Evolutionary conservation across 805 yeast genomes (phyloP).

Genomic region (Wickerhamiella alocasiicola): DNA sequence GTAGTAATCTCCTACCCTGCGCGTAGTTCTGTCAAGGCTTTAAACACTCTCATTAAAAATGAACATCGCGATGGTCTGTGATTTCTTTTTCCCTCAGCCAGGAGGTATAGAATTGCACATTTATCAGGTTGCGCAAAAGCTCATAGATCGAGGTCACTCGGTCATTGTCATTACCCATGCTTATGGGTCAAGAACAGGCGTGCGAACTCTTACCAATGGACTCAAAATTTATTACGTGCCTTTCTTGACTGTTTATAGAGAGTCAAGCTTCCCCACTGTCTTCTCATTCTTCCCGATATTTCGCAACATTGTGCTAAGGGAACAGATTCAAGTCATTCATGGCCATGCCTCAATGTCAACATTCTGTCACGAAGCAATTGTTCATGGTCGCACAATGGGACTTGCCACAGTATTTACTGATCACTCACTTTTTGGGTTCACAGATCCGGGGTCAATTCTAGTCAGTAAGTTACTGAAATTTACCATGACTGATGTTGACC

Average conservation of each 20-base stretch:
- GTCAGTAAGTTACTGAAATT: constrained; percentile 81
- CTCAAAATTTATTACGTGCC: constrained; percentile 89
- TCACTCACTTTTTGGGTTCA: constrained; percentile 90
- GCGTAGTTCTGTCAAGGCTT: too few species aligned
- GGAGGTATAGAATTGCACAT: constrained; percentile 97
- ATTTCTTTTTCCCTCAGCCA: constrained; percentile 95
- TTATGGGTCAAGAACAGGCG: constrained; percentile 70
- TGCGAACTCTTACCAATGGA: constrained; percentile 77
- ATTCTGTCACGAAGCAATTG: constrained; percentile 75
- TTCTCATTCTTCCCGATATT: constrained; percentile 78
- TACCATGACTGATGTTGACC: constrained; percentile 74
- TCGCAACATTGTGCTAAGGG: constrained; percentile 75
- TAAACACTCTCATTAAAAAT: too few species aligned
- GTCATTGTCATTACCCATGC: constrained; percentile 83
- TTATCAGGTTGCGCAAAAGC: constrained; percentile 70
- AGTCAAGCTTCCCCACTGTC: constrained; percentile 78
- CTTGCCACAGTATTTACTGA: constrained; percentile 85
- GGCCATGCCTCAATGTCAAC: constrained; percentile 89
- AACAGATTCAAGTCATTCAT: constrained; percentile 76
- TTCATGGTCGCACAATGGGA: constrained; percentile 93
- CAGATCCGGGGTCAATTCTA: constrained; percentile 66
- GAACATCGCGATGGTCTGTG: constrained; percentile 62
- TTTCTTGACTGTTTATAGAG: constrained; percentile 62
- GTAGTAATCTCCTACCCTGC: too few species aligned
- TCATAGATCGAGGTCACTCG: constrained; percentile 69